These are phyloP conservation scores for Saxophila tyrrhenica DNA, from an alignment of 495 filamentous ascomycete genomes.

Conservation along the genomic window DNA sequence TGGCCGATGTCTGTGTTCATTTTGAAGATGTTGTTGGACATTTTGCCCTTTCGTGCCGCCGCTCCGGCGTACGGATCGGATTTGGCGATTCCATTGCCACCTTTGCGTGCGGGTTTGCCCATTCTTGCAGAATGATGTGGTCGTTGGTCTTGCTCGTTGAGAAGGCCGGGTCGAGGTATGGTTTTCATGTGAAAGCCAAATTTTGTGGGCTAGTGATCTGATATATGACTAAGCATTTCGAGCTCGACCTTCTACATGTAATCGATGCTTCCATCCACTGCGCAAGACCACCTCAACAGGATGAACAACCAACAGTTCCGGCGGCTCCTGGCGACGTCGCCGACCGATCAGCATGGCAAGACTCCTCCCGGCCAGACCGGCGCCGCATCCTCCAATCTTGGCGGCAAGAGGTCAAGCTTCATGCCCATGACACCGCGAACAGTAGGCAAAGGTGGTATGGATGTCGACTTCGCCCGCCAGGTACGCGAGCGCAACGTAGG, in stretches of 20 bases:
- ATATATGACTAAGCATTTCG: too few species aligned
- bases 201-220: too few species aligned
- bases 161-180: too few species aligned
- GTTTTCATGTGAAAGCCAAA: too few species aligned
- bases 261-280: not conserved
- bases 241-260: not conserved
- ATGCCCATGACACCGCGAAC: slow-evolving; percentile 47
- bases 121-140: not conserved
- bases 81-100: slow-evolving; percentile 10
- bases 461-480: slow-evolving; percentile 71
- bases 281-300: slow-evolving; percentile 10
- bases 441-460: slow-evolving; percentile 37
- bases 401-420: slow-evolving; percentile 17
- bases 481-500: slow-evolving; percentile 63
- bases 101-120: slow-evolving; percentile 17
- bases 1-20: slow-evolving; percentile 79
- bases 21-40: slow-evolving; percentile 73
- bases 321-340: slow-evolving; percentile 55
- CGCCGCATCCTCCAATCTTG: slow-evolving; percentile 30
- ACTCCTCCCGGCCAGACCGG: slow-evolving; percentile 24
- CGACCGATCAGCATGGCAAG: slow-evolving; percentile 22
- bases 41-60: slow-evolving; percentile 31
- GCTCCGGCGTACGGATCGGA: slow-evolving; percentile 44
- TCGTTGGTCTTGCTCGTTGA: not conserved
- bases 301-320: slow-evolving; percentile 99